Evolutionary conservation across 352 stramenopile genomes (phyloP), one percentile per base, ranked within the genome.

Genomic region (Phytopythium aichiense): DNA sequence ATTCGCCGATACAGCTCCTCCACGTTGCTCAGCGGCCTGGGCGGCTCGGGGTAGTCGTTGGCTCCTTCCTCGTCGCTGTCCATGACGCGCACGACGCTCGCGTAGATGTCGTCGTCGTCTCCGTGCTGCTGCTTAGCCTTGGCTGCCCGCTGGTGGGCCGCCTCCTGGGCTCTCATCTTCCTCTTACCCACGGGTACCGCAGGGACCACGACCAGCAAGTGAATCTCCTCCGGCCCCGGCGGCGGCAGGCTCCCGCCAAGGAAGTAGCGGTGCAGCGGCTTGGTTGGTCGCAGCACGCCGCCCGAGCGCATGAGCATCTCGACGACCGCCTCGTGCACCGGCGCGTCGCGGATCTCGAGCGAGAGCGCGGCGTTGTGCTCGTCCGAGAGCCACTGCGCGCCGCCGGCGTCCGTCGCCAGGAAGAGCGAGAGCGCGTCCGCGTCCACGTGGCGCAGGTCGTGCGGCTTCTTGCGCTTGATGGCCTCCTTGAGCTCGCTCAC

Each of bases 401-500:
- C 38, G 33, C 35, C 53, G 12, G 6, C 18, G 53, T 50, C n/a
- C 42, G 48, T 12, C 15, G 56, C 56, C 8, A 54, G 56, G 42
- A 55, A 53, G 28, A 55, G 56, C 56, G 30, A n/a, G 25, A 61
- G 42, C 42, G 28, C 42, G 30, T 53, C 56, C 16, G 56, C 56
- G 30, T 61, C 56, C 56, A 61, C 40, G 30, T 54, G 56, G 18
- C 56, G 56, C 56, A 61, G 56, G 42, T 61, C 42, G 18, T 53
- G 56, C 56, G 56, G 56, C 42, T 61, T 54, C 56, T 61, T 61
- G 56, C 56, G 56, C 56, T 54, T 61, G 25, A 61, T 42, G 28
- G 42, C 40, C 30, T 61, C 56, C 56, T 61, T 61, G 42, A 61
- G 56, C 56, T 61, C 56, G 56, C 56, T 53, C 56, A 61, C 56